These are phyloP conservation scores for Picochlorum sp. DNA, from an alignment of 139 green algal genomes.

Conservation along the genomic window DNA sequence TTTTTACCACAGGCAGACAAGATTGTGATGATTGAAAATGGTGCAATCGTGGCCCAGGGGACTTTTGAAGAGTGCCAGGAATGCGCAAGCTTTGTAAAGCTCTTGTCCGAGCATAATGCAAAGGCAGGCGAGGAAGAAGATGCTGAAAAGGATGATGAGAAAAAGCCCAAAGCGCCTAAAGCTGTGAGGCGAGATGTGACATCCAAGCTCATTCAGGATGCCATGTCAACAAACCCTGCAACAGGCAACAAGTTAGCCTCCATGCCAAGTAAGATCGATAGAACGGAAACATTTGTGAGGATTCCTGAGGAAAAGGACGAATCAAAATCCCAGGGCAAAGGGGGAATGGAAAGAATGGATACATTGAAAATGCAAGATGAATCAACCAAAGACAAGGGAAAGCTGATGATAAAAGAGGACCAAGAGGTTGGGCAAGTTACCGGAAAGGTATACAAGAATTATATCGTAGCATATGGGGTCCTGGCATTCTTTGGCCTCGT, in stretches of 20 bases:
- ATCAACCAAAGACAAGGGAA: conserved; percentile 9
- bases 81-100: conserved; percentile 21
- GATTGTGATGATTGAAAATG: conserved; percentile 65
- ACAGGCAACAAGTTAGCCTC: not conserved
- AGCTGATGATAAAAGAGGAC: conserved; percentile 27
- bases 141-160: conserved; percentile 6
- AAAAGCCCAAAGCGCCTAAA: not conserved
- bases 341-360: not conserved
- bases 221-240: conserved; percentile 5
- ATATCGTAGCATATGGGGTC: conserved; percentile 33
- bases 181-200: not conserved
- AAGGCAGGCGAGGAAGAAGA: conserved; percentile 24
- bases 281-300: not conserved
- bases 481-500: conserved; percentile 19
- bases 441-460: conserved; percentile 24
- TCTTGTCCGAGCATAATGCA: conserved; percentile 34
- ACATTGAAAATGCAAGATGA: not conserved
- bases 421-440: conserved; percentile 24
- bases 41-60: conserved; percentile 46
- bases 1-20: conserved; percentile 61
- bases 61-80: conserved; percentile 57
- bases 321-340: not conserved
- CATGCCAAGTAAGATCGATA: conserved; percentile 17
- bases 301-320: not conserved
- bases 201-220: conserved; percentile 8